Evolutionary conservation across 441 rosid species (phyloP).

Genomic region (Erodium chrysanthum): DNA sequence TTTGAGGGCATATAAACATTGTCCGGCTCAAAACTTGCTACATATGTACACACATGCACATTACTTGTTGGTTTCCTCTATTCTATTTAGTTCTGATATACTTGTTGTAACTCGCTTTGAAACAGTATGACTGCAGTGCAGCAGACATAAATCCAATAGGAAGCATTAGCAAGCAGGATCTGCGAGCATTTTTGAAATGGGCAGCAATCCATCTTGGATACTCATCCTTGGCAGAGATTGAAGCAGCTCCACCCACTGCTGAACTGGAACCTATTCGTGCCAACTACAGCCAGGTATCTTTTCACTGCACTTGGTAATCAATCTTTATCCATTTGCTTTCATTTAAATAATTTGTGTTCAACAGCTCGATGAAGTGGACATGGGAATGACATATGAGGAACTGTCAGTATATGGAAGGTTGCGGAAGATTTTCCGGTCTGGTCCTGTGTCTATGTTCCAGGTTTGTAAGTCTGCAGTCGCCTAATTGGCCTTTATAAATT

Average conservation of each 20-base stretch:
- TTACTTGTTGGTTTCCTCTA: not conserved
- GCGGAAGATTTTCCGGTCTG: slow-evolving; percentile 81
- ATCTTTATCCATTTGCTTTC: no score
- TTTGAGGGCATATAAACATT: not conserved
- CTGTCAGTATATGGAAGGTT: slow-evolving; percentile 85
- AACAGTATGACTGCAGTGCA: slow-evolving; percentile 89
- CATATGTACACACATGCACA: not conserved
- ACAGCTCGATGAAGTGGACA: slow-evolving; percentile 97
- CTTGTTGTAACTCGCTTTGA: not conserved
- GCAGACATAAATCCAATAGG: slow-evolving; percentile 97
- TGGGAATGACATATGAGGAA: slow-evolving; percentile 99
- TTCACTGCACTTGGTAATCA: not conserved
- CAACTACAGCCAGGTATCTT: slow-evolving; percentile 70
- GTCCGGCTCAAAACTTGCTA: not conserved
- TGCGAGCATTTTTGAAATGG: slow-evolving; percentile 74
- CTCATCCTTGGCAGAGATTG: slow-evolving; percentile 77
- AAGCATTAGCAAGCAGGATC: slow-evolving; percentile 85
- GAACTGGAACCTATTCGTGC: slow-evolving; percentile 92
- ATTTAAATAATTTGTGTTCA: slow-evolving; percentile 13
- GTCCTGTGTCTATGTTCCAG: slow-evolving; percentile 92
- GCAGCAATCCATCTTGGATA: slow-evolving; percentile 79
- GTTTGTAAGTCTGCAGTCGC: slow-evolving; percentile 18
- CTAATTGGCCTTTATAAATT: not conserved
- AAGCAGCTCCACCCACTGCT: slow-evolving; percentile 98
- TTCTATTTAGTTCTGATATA: not conserved